phyloP scores from a whole-genome alignment of 306 rosid species.

The Hippophae gyantsensis region DNA sequence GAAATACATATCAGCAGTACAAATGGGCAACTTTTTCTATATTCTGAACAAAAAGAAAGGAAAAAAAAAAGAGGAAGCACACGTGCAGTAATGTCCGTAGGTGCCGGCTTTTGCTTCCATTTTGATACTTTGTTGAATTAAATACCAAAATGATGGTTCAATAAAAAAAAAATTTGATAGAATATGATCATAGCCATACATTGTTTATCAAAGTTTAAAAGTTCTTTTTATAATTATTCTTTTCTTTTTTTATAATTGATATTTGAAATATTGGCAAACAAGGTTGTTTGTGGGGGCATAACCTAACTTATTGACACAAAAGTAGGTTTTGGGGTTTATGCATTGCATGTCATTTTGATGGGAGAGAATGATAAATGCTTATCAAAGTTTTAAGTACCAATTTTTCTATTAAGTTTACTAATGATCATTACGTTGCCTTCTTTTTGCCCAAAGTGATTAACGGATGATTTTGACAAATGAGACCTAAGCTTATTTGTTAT shows the following conservation, averaged over 20 bases:
- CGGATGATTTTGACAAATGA: slow-evolving; percentile 10
- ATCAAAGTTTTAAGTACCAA: background rate
- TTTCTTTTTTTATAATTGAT: no score
- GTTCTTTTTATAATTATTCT: no score
- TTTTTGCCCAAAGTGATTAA: background rate
- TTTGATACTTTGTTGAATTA: slow-evolving; percentile 6
- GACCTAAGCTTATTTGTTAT: background rate
- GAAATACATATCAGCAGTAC: background rate
- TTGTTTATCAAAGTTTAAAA: no score
- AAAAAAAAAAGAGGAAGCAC: background rate
- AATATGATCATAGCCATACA: no score
- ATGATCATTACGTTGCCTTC: background rate
- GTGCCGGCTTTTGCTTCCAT: slow-evolving; percentile 39
- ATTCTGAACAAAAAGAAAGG: no score
- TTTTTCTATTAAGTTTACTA: background rate
- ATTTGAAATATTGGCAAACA: no score
- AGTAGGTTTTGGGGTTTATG: background rate
- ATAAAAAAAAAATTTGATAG: no score
- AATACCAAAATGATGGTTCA: no score
- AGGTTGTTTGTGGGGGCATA: no score
- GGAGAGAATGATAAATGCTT: background rate
- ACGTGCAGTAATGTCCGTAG: slow-evolving; percentile 37
- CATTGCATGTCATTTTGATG: background rate
- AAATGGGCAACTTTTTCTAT: slow-evolving; percentile 13
- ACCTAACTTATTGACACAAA: no score